Percentiles rank a stretch among this genome's conserved stretches.
Conservation (phyloP, 371 early-diverging fungal genomes). For the Dichotomocladium elegans region DNA sequence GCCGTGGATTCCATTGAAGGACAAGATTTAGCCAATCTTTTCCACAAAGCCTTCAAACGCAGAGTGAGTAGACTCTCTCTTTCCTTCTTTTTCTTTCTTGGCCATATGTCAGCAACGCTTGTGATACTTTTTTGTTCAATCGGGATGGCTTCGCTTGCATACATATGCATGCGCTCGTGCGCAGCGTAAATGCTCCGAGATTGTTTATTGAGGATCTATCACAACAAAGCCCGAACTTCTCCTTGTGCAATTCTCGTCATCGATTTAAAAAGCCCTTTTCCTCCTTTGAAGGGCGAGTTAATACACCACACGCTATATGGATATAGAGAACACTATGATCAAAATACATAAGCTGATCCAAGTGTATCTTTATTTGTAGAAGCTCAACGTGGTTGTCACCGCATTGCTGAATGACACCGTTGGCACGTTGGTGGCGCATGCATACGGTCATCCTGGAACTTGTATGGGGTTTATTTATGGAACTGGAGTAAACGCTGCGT, state of each 20-base stretch:
- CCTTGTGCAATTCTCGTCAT: neutral
- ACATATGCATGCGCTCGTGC: slow-evolving; percentile 16
- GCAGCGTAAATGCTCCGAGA: neutral
- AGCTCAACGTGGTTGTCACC: slow-evolving; percentile 64
- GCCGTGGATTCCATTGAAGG: slow-evolving; percentile 70
- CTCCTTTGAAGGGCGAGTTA: no score
- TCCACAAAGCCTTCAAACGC: slow-evolving; percentile 76
- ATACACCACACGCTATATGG: no score
- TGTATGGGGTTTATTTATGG: slow-evolving; percentile 83
- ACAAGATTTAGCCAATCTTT: slow-evolving; percentile 76
- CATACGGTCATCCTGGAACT: slow-evolving; percentile 71
- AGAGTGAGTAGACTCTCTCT: slow-evolving; percentile 39
- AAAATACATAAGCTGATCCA: no score
- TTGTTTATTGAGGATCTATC: no score
- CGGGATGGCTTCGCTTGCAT: neutral
- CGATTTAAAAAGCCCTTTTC: no score
- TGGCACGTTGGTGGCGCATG: slow-evolving; percentile 81
- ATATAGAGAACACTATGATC: no score
- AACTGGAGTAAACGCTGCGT: slow-evolving; percentile 86
- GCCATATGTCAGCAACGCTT: no score
- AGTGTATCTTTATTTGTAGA: slow-evolving; percentile 24
- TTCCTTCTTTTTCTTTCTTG: neutral
- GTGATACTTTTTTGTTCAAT: slow-evolving; percentile 3
- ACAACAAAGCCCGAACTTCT: neutral
- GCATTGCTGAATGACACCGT: slow-evolving; percentile 95